Conservation (phyloP, 2,329 filamentous ascomycete genomes). For the Sphaerulina populicola region DNA sequence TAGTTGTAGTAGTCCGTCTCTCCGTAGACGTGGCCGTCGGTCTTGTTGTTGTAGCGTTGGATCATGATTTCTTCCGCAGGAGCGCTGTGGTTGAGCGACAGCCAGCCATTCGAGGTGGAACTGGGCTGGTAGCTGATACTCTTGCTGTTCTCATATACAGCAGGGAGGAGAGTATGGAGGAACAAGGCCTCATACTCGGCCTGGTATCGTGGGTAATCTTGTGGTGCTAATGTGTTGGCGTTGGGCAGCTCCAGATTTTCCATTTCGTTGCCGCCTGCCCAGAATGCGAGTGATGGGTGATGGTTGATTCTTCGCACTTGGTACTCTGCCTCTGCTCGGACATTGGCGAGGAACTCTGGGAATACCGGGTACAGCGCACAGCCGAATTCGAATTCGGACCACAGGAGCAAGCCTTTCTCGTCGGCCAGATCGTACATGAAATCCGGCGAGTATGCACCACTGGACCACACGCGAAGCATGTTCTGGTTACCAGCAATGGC, state of each 20-base stretch:
- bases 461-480: slow-evolving; percentile 55
- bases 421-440: slow-evolving; percentile 57
- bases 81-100: slow-evolving; percentile 46
- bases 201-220: slow-evolving; percentile 38
- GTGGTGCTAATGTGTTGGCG: slow-evolving; percentile 37
- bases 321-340: slow-evolving; percentile 49
- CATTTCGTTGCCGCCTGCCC: slow-evolving; percentile 49
- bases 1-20: slow-evolving; percentile 54
- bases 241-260: slow-evolving; percentile 47
- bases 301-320: slow-evolving; percentile 55
- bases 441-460: slow-evolving; percentile 53
- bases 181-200: slow-evolving; percentile 53
- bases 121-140: slow-evolving; percentile 55
- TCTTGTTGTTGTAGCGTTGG: slow-evolving; percentile 50
- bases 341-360: slow-evolving; percentile 48
- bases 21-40: slow-evolving; percentile 48
- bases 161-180: slow-evolving; percentile 47
- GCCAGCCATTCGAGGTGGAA: slow-evolving; percentile 53
- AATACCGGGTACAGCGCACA: slow-evolving; percentile 53
- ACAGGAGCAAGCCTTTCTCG: slow-evolving; percentile 52
- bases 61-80: slow-evolving; percentile 43
- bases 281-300: slow-evolving; percentile 42
- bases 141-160: slow-evolving; percentile 50
- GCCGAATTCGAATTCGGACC: slow-evolving; percentile 57
- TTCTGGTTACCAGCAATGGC: slow-evolving; percentile 54